These are phyloP conservation scores for Acacia concinna DNA, from an alignment of 331 rosid genomes.

Conservation along the genomic window DNA sequence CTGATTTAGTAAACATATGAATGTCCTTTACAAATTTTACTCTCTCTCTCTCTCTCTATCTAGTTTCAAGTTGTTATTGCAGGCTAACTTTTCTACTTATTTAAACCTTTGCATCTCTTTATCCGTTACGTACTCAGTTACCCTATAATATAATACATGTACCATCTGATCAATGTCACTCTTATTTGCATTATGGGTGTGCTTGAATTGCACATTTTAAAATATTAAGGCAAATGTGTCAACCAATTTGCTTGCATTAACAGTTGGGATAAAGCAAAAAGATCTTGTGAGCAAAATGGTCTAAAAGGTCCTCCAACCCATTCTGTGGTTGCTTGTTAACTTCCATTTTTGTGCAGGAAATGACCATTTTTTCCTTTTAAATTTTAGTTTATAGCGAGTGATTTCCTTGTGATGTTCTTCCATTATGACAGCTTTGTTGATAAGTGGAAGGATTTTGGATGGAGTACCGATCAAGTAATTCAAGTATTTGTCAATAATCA, in stretches of 20 bases:
- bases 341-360: constrained; percentile 17
- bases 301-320: constrained; percentile 54
- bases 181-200: not conserved
- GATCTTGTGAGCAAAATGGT: constrained; percentile 79
- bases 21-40: too few species aligned
- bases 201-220: constrained; percentile 27
- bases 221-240: constrained; percentile 44
- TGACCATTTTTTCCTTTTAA: constrained; percentile 20
- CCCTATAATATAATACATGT: not conserved
- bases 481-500: constrained; percentile 70
- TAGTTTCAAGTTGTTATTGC: not conserved
- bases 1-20: not conserved
- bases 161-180: not conserved
- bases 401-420: constrained; percentile 77
- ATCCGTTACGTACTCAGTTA: not conserved
- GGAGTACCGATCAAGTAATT: constrained; percentile 54
- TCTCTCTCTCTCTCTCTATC: not conserved
- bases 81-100: not conserved
- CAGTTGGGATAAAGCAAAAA: constrained; percentile 78
- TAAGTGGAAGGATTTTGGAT: constrained; percentile 61
- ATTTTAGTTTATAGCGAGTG: constrained; percentile 65
- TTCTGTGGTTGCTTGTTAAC: constrained; percentile 16
- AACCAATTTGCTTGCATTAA: constrained; percentile 58
- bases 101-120: not conserved
- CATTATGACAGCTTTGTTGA: constrained; percentile 81